These are phyloP conservation scores for Termitomyces sp. DNA, from an alignment of 768 basidiomycete species.

Conservation along the genomic window DNA sequence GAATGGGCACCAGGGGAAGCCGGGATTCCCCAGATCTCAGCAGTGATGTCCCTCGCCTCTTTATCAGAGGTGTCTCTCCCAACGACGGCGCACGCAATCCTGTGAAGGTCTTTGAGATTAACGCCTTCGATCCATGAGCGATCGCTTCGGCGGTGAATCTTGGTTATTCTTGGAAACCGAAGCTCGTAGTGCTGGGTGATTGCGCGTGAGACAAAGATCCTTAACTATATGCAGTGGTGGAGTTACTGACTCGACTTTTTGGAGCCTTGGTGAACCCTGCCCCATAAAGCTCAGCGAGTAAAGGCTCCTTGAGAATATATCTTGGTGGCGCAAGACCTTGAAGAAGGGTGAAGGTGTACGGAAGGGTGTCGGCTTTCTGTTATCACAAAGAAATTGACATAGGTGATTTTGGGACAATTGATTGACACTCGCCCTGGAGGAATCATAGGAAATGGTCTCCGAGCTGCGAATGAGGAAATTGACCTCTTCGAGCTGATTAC, in stretches of 20 bases:
- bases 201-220: not conserved
- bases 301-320: constrained; percentile 52
- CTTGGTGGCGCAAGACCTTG: constrained; percentile 44
- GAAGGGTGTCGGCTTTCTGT: constrained; percentile 21
- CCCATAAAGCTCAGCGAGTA: constrained; percentile 71
- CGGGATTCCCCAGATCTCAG: constrained; percentile 29
- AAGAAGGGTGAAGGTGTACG: constrained; percentile 51
- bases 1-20: constrained; percentile 32
- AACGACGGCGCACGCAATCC: constrained; percentile 46
- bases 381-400: not conserved
- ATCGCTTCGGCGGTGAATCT: constrained; percentile 55
- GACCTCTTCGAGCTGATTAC: constrained; percentile 62
- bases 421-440: constrained; percentile 15
- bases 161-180: constrained; percentile 76
- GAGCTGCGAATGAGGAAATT: constrained; percentile 60
- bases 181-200: constrained; percentile 66
- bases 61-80: constrained; percentile 49
- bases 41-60: constrained; percentile 40
- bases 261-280: constrained; percentile 78
- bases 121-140: constrained; percentile 59
- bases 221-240: not conserved
- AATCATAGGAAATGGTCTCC: constrained; percentile 27
- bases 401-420: not conserved
- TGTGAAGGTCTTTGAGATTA: constrained; percentile 43
- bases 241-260: constrained; percentile 38